These are phyloP conservation scores for Orbilia ellipsospora DNA, from an alignment of 2,329 filamentous ascomycete genomes.

Conservation along the genomic window DNA sequence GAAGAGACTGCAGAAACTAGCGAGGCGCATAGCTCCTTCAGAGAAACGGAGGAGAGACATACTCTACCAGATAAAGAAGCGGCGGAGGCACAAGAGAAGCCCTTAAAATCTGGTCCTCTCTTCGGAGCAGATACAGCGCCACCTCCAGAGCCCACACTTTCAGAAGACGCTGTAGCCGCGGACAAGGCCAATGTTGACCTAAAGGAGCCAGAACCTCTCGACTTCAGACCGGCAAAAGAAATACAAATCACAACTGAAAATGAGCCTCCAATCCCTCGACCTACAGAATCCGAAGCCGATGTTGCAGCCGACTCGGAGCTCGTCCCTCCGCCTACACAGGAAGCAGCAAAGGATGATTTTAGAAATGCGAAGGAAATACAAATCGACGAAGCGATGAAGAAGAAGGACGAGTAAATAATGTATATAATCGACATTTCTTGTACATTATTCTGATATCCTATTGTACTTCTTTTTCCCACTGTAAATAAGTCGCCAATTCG, in stretches of 20 bases:
- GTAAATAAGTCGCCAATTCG: background rate
- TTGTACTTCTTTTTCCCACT: background rate
- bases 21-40: too few relatives aligned
- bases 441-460: constrained; percentile 35
- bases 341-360: constrained; percentile 24
- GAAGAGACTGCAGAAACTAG: background rate
- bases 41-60: too few relatives aligned
- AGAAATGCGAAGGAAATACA: constrained; percentile 50
- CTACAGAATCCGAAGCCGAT: constrained; percentile 42
- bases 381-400: constrained; percentile 44
- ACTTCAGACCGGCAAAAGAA: constrained; percentile 20
- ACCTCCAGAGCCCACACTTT: constrained; percentile 30
- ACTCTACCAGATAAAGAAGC: background rate
- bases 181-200: constrained; percentile 27
- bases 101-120: background rate
- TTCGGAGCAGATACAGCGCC: background rate
- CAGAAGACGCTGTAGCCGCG: constrained; percentile 37
- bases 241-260: constrained; percentile 23
- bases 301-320: constrained; percentile 46
- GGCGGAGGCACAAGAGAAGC: background rate
- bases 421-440: constrained; percentile 44
- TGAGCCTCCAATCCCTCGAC: constrained; percentile 21
- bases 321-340: constrained; percentile 33
- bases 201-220: constrained; percentile 20
- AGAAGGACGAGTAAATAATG: constrained; percentile 27